phyloP scores from a whole-genome alignment of 768 basidiomycete genomes.

The Mycena alexandri region DNA sequence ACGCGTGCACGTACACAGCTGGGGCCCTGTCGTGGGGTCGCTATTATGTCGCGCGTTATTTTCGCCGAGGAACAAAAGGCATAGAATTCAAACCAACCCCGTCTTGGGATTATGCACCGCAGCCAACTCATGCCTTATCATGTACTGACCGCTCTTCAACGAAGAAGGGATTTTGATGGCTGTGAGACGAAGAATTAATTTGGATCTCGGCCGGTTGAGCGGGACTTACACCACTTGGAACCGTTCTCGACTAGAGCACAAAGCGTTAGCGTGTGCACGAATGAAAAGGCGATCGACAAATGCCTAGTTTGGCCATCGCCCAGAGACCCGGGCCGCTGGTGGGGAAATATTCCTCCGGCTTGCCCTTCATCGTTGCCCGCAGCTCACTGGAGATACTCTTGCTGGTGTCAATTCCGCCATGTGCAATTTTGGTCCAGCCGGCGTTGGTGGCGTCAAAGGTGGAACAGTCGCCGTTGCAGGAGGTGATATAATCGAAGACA shows the following conservation, averaged over 20 bases:
- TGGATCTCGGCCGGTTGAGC: neutral
- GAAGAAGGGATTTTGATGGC: conserved; percentile 38
- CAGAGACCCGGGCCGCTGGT: conserved; percentile 40
- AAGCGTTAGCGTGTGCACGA: neutral
- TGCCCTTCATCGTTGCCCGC: conserved; percentile 39
- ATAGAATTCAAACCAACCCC: conserved; percentile 23
- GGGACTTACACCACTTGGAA: conserved; percentile 36
- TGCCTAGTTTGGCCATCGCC: conserved; percentile 43
- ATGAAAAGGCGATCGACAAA: neutral
- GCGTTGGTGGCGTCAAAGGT: conserved; percentile 41
- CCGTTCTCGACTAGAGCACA: conserved; percentile 33
- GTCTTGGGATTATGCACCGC: conserved; percentile 42
- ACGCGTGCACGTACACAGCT: conserved; percentile 34
- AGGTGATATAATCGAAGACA: conserved; percentile 41
- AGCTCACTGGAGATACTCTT: conserved; percentile 38
- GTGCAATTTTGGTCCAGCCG: conserved; percentile 42
- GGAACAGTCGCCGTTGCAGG: conserved; percentile 42
- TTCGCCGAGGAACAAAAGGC: neutral
- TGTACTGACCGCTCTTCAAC: conserved; percentile 42
- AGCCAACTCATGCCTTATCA: conserved; percentile 41
- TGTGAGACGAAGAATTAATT: conserved; percentile 2
- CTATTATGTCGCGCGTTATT: neutral
- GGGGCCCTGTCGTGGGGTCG: conserved; percentile 39
- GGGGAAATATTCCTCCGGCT: conserved; percentile 41
- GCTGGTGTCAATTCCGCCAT: conserved; percentile 39